Evolutionary conservation across 495 filamentous ascomycete species (phyloP).

Genomic region (Coniosporium apollinis): DNA sequence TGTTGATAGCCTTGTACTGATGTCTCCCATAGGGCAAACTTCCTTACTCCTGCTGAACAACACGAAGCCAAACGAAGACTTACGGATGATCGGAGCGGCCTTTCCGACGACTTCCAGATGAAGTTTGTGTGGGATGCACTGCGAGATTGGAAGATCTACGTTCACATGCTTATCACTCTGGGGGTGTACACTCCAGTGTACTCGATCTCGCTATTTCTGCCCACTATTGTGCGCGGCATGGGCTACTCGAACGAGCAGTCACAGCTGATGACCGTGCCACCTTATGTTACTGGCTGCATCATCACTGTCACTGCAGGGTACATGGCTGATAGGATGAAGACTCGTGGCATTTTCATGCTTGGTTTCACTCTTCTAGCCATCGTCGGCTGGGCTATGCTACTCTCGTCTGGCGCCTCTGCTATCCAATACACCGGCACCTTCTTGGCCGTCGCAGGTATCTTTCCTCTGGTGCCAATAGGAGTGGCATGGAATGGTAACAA

Average conservation of each 20-base stretch:
- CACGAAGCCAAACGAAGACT: neutral
- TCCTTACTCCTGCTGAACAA: conserved; percentile 5
- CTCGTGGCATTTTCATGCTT: neutral
- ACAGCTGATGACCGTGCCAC: conserved; percentile 35
- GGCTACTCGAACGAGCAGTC: conserved; percentile 28
- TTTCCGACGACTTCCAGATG: neutral
- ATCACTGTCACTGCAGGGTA: neutral
- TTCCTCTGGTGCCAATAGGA: conserved; percentile 14
- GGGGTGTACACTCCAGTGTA: conserved; percentile 23
- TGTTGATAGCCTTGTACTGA: no score
- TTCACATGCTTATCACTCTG: conserved; percentile 21
- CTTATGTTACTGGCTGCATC: conserved; percentile 27
- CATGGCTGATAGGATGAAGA: neutral
- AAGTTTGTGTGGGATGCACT: conserved; percentile 9
- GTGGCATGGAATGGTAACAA: neutral
- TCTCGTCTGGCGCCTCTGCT: conserved; percentile 13
- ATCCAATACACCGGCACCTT: conserved; percentile 29
- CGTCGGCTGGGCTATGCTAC: conserved; percentile 25
- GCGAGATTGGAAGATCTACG: conserved; percentile 49
- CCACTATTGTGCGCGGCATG: conserved; percentile 31
- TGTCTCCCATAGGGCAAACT: conserved; percentile 12
- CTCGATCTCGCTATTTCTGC: conserved; percentile 34
- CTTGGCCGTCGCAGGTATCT: conserved; percentile 34
- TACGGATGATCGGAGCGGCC: neutral
- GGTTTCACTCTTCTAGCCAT: conserved; percentile 29